Percentiles rank a stretch among this genome's conserved stretches.
Evolutionary conservation across 2,329 filamentous ascomycete genomes (phyloP).

Genomic region (Alternaria gansuensis): DNA sequence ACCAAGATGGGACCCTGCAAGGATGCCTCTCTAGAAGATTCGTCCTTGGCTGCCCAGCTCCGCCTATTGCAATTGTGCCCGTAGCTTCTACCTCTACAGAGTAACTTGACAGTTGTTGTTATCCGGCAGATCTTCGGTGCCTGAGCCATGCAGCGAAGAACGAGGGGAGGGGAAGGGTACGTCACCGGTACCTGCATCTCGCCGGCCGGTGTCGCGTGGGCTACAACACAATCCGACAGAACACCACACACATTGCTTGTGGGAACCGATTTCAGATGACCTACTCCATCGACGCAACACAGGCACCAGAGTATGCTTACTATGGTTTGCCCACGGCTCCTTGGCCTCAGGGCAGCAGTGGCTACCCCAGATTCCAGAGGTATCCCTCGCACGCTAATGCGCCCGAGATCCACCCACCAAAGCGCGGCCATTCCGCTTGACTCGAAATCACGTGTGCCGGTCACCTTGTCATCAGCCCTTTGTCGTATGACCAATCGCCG

Average conservation of each 20-base stretch:
- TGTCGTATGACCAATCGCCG: constrained; percentile 25
- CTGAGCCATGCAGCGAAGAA: constrained; percentile 13
- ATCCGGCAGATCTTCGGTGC: constrained; percentile 19
- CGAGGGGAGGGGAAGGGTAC: constrained; percentile 15
- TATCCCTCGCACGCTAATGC: constrained; percentile 18
- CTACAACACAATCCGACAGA: neutral
- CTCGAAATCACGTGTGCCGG: constrained; percentile 15
- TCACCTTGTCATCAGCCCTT: constrained; percentile 9
- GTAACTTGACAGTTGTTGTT: constrained; percentile 8
- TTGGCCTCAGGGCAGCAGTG: neutral
- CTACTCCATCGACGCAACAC: neutral
- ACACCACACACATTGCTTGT: neutral
- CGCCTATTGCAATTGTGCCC: constrained; percentile 11
- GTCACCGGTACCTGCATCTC: constrained; percentile 29
- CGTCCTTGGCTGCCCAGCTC: constrained; percentile 14
- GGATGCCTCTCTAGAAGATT: constrained; percentile 23
- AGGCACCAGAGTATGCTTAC: neutral
- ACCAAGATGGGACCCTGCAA: constrained; percentile 9
- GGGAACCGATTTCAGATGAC: neutral
- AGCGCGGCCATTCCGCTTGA: constrained; percentile 9
- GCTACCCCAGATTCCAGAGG: constrained; percentile 23
- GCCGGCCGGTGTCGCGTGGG: constrained; percentile 18
- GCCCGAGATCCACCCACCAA: constrained; percentile 9
- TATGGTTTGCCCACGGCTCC: neutral
- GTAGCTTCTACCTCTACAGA: neutral